Evolutionary conservation across 2,329 filamentous ascomycete genomes (phyloP).

Genomic region (Coniochaeta ligniaria): DNA sequence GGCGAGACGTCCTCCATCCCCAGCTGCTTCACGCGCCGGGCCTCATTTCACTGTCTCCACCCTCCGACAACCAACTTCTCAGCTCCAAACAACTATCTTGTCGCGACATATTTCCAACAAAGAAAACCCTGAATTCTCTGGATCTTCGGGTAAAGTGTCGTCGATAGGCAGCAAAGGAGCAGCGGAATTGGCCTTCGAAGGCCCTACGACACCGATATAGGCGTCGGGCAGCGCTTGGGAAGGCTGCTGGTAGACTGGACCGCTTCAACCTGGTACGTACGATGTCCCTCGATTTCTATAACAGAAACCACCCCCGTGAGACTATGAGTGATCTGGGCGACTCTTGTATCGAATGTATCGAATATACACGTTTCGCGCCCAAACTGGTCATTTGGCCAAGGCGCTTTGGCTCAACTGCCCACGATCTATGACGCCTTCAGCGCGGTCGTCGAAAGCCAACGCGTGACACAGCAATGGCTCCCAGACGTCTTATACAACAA

Average conservation of each 20-base stretch:
- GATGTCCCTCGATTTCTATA: neutral
- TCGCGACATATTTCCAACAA: neutral
- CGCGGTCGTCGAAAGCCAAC: neutral
- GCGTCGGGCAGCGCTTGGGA: conserved; percentile 13
- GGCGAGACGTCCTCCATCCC: neutral
- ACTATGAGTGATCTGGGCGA: too few species aligned
- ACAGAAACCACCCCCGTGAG: too few species aligned
- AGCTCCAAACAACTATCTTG: neutral
- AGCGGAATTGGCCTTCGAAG: conserved; percentile 9
- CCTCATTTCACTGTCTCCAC: conserved; percentile 3
- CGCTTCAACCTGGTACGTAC: neutral
- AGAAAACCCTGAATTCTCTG: neutral
- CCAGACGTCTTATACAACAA: neutral
- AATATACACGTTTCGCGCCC: neutral
- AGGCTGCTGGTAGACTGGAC: conserved; percentile 4
- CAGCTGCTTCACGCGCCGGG: conserved; percentile 1
- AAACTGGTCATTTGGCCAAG: neutral
- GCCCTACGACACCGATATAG: conserved; percentile 11
- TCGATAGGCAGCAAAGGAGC: neutral
- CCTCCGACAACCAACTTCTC: neutral
- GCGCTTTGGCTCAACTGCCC: neutral
- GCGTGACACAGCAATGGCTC: neutral
- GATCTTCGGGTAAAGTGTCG: neutral
- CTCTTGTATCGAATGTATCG: neutral
- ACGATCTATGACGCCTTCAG: neutral